These are phyloP conservation scores for Huntiella savannae DNA, from an alignment of 2,329 filamentous ascomycete species.

Conservation along the genomic window DNA sequence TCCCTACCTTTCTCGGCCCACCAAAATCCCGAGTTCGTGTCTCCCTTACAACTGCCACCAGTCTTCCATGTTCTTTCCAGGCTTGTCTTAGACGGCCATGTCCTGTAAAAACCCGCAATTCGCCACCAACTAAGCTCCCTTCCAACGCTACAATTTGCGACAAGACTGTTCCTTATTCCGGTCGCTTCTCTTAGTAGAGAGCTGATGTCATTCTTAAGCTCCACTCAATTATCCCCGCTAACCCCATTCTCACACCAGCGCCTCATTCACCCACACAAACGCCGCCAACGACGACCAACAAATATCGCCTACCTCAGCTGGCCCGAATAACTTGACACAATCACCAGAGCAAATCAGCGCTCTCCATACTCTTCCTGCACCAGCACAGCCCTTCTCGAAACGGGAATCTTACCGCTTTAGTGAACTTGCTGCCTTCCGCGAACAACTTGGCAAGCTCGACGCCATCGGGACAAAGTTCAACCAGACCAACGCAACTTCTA, in stretches of 20 bases:
- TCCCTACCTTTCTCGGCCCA: no score
- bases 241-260: conserved; percentile 16
- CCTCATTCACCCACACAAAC: conserved; percentile 15
- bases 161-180: no score
- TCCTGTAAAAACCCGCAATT: neutral
- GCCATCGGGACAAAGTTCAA: conserved; percentile 25
- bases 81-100: neutral
- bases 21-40: no score
- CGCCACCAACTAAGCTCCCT: no score
- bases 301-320: conserved; percentile 30
- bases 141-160: no score
- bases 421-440: conserved; percentile 51
- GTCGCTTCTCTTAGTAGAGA: neutral
- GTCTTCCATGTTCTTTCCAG: neutral
- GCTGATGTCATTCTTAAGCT: neutral
- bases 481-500: neutral
- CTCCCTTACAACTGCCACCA: no score
- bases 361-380: neutral
- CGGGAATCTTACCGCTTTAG: conserved; percentile 38
- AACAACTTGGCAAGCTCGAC: conserved; percentile 51
- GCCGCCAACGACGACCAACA: conserved; percentile 23
- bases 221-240: no score
- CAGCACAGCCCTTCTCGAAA: neutral
- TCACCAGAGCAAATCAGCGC: conserved; percentile 16
- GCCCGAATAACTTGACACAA: conserved; percentile 24